These are phyloP conservation scores for Maudiozyma barnettii DNA, from an alignment of 805 yeast genomes.

Conservation along the genomic window DNA sequence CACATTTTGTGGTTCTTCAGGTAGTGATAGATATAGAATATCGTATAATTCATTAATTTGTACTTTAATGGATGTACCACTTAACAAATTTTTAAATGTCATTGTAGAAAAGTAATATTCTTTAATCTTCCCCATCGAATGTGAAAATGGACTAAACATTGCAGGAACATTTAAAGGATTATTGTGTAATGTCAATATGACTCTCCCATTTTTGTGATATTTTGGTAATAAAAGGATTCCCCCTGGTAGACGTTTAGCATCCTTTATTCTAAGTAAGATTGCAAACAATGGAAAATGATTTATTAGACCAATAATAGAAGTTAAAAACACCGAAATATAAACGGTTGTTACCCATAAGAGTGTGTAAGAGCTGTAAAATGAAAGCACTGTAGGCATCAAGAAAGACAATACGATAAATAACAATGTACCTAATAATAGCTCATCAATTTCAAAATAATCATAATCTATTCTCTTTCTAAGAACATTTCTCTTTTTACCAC, in stretches of 20 bases:
- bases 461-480: conserved; percentile 80
- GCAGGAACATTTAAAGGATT: conserved; percentile 36
- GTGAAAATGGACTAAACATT: conserved; percentile 42
- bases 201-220: conserved; percentile 7
- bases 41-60: conserved; percentile 41
- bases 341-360: conserved; percentile 45
- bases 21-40: conserved; percentile 44
- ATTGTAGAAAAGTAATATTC: conserved; percentile 35
- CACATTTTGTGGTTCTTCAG: conserved; percentile 30
- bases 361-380: conserved; percentile 73
- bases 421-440: conserved; percentile 78
- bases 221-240: conserved; percentile 32
- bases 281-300: conserved; percentile 88
- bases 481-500: conserved; percentile 82
- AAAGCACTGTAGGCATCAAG: conserved; percentile 76
- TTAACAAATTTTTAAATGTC: conserved; percentile 33
- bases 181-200: conserved; percentile 28
- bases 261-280: conserved; percentile 66
- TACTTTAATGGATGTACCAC: conserved; percentile 38
- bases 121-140: conserved; percentile 33
- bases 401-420: conserved; percentile 72
- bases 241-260: conserved; percentile 59
- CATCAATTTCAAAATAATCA: conserved; percentile 77
- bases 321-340: conserved; percentile 41
- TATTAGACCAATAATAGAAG: conserved; percentile 50